Conservation (phyloP, 169 alveolate genomes). For the Plasmodium relictum region DNA sequence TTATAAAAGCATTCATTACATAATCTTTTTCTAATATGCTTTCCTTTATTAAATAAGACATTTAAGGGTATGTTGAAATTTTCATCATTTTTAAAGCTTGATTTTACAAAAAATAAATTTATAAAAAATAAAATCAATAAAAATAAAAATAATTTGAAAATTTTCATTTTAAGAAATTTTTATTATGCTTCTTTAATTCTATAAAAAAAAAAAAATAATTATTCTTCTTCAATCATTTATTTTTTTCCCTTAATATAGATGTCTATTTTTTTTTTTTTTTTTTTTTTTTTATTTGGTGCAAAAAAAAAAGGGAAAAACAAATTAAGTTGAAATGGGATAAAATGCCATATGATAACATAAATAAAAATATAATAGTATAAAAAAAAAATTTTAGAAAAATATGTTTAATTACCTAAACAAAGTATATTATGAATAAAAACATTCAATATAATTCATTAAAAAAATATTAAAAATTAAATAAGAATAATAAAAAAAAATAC, state of each 20-base stretch:
- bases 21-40: slow-evolving; percentile 39
- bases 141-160: slow-evolving; percentile 16
- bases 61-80: slow-evolving; percentile 36
- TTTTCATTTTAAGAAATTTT: slow-evolving; percentile 21
- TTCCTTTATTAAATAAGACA: slow-evolving; percentile 50
- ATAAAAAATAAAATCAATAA: slow-evolving; percentile 40
- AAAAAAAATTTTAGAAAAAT: too few species aligned
- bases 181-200: neutral
- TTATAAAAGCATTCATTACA: slow-evolving; percentile 71
- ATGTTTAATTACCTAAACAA: too few species aligned
- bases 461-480: too few species aligned
- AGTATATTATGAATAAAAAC: too few species aligned
- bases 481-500: too few species aligned
- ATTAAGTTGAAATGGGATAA: too few species aligned
- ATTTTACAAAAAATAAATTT: slow-evolving; percentile 56
- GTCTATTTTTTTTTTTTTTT: neutral
- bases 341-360: too few species aligned
- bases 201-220: neutral
- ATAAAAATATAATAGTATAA: too few species aligned
- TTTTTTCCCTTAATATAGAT: neutral
- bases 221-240: neutral
- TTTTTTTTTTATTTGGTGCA: neutral
- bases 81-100: slow-evolving; percentile 37
- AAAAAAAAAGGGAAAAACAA: too few species aligned
- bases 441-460: too few species aligned